Conservation (phyloP, 75 land plant genomes). For the Sequoia sempervirens region DNA sequence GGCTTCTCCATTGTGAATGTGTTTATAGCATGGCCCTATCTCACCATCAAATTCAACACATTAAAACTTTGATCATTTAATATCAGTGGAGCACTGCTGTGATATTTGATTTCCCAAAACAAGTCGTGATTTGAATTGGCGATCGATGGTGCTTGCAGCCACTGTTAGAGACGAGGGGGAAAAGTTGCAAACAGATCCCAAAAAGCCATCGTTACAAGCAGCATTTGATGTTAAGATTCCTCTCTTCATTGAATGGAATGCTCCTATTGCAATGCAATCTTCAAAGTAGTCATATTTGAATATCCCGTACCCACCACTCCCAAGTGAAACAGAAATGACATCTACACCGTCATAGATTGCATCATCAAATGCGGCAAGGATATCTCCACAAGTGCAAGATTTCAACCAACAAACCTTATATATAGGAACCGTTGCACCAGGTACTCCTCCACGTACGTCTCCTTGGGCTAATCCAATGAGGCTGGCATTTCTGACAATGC, state of each 20-base stretch:
- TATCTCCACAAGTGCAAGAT: slow-evolving; percentile 41
- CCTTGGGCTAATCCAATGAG: slow-evolving; percentile 58
- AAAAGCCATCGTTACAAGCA: slow-evolving; percentile 25
- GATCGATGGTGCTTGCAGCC: slow-evolving; percentile 36
- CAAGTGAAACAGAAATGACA: slow-evolving; percentile 60
- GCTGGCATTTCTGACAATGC: slow-evolving; percentile 34
- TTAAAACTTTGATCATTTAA: background rate
- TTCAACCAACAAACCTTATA: slow-evolving; percentile 61
- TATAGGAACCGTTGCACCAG: slow-evolving; percentile 42
- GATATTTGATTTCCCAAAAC: slow-evolving; percentile 21
- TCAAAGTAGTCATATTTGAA: slow-evolving; percentile 4
- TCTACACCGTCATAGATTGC: slow-evolving; percentile 69
- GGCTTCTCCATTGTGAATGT: slow-evolving; percentile 4
- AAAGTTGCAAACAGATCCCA: slow-evolving; percentile 5
- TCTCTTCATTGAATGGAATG: slow-evolving; percentile 42
- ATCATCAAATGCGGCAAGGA: slow-evolving; percentile 71
- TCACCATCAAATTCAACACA: background rate
- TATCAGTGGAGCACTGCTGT: background rate
- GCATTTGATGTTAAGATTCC: slow-evolving; percentile 19
- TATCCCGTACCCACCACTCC: slow-evolving; percentile 1
- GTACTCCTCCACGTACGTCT: slow-evolving; percentile 53
- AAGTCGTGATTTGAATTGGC: slow-evolving; percentile 17
- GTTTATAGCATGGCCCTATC: slow-evolving; percentile 15
- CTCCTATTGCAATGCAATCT: slow-evolving; percentile 38
- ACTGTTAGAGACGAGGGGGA: slow-evolving; percentile 41